Base-by-base conservation (phyloP, 2,329 filamentous ascomycete species). In the Nemania sp. region DNA sequence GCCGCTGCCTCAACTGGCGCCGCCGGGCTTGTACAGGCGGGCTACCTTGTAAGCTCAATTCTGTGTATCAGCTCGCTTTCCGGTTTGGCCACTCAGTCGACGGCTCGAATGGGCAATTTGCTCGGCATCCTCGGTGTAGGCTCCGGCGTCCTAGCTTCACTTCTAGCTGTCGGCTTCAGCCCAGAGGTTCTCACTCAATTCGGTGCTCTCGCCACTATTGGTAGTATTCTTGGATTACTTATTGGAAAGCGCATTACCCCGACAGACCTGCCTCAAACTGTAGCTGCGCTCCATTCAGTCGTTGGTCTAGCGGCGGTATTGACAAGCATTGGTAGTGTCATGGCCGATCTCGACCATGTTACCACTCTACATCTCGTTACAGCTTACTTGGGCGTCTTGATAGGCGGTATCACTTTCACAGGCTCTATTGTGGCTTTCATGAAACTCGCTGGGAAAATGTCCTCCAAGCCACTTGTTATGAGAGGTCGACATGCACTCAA, bases 401-500 rank as follows among this genome's bases (percentile, higher is more conserved):
- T 96, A 48, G 90, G 84, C 61, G 91, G 91, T 50, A 86, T 96
- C 28, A 96, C 91, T 0, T 96, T 96, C 67, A 96, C 91, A 0
- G 91, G 91, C 2, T 94, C 90, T 2, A 86, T 96, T 45, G 89
- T 96, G 0, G 91, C 91, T 0, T 96, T 95, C 72, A 71, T 95
- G 67, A 96, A 96, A 70, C 83, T 96, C 1, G 86, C 89, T 1
- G 91, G 90, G 2, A 85, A 79, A 57, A 91, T 96, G 85, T 88
- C 88, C 0, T 95, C 90, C 0, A 84, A 82, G 47, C 90, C 91
- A 0, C 81, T 86, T 6, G 77, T 83, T 5, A 76, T 96, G 0
- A 89, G 86, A 5, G 91, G 89, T 1, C 80, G 88, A 1, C 90
- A 96, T 65, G 60, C 86, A 3, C 75, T 95, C 63, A 96, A 96